Conservation (phyloP, 2,329 filamentous ascomycete genomes). For the Microcyclosporella mali region DNA sequence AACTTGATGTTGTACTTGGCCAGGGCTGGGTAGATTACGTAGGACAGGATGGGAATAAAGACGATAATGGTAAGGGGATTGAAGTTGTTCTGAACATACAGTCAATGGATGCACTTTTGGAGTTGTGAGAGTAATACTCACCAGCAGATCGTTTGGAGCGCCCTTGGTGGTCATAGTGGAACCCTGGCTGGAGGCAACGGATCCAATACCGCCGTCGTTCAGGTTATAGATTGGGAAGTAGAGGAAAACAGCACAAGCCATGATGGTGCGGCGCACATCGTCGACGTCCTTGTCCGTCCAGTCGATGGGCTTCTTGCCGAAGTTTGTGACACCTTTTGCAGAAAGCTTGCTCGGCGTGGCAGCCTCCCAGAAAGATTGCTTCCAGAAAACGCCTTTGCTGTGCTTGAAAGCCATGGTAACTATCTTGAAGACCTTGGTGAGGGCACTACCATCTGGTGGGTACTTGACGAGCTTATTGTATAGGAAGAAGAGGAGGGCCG, state of each 20-base stretch:
- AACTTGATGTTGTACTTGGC: conserved; percentile 35
- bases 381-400: conserved; percentile 21
- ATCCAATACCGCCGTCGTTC: conserved; percentile 28
- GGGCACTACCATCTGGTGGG: conserved; percentile 19
- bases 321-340: conserved; percentile 14
- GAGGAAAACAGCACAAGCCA: conserved; percentile 62
- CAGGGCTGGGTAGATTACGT: conserved; percentile 39
- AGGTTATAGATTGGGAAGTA: conserved; percentile 39
- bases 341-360: conserved; percentile 21
- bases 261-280: conserved; percentile 58
- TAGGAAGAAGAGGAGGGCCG: conserved; percentile 23
- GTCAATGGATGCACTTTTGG: not conserved
- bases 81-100: conserved; percentile 32
- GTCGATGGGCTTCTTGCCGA: conserved; percentile 20
- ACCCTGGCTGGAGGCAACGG: conserved; percentile 17
- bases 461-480: conserved; percentile 19
- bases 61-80: conserved; percentile 41
- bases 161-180: conserved; percentile 25
- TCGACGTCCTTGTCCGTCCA: conserved; percentile 67
- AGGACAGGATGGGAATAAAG: conserved; percentile 36
- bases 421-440: conserved; percentile 22
- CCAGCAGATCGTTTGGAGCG: conserved; percentile 41
- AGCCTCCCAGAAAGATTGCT: conserved; percentile 18
- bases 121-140: conserved; percentile 1
- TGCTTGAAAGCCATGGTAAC: conserved; percentile 15